Conservation (phyloP, 495 filamentous ascomycete genomes). For the Geopyxis carbonaria region DNA sequence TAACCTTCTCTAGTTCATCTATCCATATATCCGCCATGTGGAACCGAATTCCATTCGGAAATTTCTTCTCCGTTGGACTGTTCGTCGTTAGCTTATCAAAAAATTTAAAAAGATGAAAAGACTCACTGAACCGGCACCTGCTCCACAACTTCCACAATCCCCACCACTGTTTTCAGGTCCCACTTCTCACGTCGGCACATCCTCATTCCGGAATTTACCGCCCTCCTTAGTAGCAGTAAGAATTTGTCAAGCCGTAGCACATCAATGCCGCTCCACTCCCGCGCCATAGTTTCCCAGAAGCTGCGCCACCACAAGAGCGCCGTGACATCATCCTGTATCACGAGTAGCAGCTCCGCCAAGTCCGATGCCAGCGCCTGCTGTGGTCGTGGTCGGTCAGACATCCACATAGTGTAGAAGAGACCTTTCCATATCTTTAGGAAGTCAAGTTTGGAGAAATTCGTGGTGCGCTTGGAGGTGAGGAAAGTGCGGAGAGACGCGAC, state of each 20-base stretch:
- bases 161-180: constrained; percentile 11
- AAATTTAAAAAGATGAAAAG: neutral
- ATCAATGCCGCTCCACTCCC: constrained; percentile 71
- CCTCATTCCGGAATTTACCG: constrained; percentile 43
- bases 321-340: constrained; percentile 40
- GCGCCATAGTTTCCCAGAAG: constrained; percentile 79
- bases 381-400: constrained; percentile 71
- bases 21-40: constrained; percentile 86
- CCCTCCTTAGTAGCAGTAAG: constrained; percentile 59
- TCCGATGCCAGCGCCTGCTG: constrained; percentile 71
- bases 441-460: constrained; percentile 48
- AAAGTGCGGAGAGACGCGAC: constrained; percentile 64
- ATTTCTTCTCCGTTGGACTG: constrained; percentile 29
- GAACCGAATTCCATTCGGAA: constrained; percentile 68
- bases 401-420: constrained; percentile 85
- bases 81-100: too few relatives aligned
- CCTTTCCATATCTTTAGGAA: constrained; percentile 91
- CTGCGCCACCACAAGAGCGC: constrained; percentile 52
- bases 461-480: constrained; percentile 44
- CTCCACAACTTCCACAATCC: constrained; percentile 26
- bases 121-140: constrained; percentile 20
- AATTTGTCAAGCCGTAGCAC: constrained; percentile 85
- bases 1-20: constrained; percentile 62
- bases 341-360: constrained; percentile 53
- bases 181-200: constrained; percentile 28